Evolutionary conservation across 2,329 filamentous ascomycete genomes (phyloP), one percentile per base, ranked within the genome.

Genomic region (Colletotrichum karsti): DNA sequence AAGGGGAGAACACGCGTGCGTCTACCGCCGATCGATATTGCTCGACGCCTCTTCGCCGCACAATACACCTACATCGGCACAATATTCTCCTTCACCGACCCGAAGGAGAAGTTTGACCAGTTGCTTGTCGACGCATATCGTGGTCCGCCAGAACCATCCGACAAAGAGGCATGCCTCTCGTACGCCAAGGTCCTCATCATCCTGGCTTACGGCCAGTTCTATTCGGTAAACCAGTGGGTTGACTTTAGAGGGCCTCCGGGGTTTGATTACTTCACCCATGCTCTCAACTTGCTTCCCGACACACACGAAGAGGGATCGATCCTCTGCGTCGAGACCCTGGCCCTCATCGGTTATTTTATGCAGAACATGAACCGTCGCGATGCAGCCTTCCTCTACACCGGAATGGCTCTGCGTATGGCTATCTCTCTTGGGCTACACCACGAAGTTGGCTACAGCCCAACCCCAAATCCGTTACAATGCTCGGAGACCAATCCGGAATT

Each of bases 11-110:
- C 65, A 5, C 72, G 69, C 6, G 69, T 83, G 20, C 76, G 80
- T 13, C 74, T 88, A 1, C 86, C 86, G 0, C 84, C 85, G 0
- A 78, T 82, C 10, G 83, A 86, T 33, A 82, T 86, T 69, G 85
- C 85, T 1, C 84, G 83, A 57, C 77, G 84, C 13, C 77, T 86
- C 2, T 87, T 85, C 66, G 78, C 80, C 28, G 83, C 85, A 1
- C 87, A 88, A 64, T 86, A 88, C 73, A 80, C 80, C 35, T 88
- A 87, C 61, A 87, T 88, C 18, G 86, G 86, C 10, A 87, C 86
- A 13, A 88, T 88, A 9, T 88, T 88, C 67, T 83, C 84, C 10
- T 84, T 88, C 48, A 81, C 84, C 0, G 81, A 84, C 26, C 83
- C 84, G 3, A 71, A 70, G 0, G 72, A 77, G 4, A 74, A 80